phyloP scores from a whole-genome alignment of 2,329 filamentous ascomycete genomes.

The Aspergillus udagawae region DNA sequence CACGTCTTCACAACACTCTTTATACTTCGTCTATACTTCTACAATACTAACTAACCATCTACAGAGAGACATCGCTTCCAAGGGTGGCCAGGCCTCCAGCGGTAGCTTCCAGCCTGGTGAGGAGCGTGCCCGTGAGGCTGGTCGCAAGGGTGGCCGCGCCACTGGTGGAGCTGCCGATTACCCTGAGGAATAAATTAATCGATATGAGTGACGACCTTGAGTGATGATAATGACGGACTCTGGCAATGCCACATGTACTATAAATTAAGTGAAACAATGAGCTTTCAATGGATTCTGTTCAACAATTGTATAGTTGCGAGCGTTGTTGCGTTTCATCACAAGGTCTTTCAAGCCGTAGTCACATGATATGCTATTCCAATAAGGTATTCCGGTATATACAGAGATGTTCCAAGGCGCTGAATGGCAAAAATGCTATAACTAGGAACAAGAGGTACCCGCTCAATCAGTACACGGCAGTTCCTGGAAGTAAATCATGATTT shows the following conservation, averaged over 20 bases:
- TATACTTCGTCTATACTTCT: no score
- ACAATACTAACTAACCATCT: neutral
- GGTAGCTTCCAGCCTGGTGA: slow-evolving; percentile 54
- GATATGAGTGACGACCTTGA: neutral
- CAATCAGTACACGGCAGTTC: no score
- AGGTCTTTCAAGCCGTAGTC: no score
- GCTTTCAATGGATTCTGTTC: neutral
- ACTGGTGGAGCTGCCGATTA: neutral
- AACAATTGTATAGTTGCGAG: no score
- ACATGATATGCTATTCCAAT: no score
- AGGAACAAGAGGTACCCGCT: no score
- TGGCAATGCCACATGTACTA: neutral
- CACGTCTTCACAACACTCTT: slow-evolving; percentile 2
- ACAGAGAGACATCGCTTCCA: slow-evolving; percentile 53
- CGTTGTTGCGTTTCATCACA: no score
- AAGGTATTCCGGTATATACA: no score
- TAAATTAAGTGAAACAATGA: neutral
- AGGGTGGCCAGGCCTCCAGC: slow-evolving; percentile 51
- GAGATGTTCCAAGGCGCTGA: no score
- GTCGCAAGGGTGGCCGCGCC: slow-evolving; percentile 49
- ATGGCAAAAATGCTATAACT: no score
- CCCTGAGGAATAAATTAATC: neutral
- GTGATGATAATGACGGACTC: neutral
- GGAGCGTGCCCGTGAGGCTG: slow-evolving; percentile 51
- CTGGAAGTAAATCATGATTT: no score